Base-by-base conservation (phyloP, 495 filamentous ascomycete species). In the Trichoderma asperelloides region DNA sequence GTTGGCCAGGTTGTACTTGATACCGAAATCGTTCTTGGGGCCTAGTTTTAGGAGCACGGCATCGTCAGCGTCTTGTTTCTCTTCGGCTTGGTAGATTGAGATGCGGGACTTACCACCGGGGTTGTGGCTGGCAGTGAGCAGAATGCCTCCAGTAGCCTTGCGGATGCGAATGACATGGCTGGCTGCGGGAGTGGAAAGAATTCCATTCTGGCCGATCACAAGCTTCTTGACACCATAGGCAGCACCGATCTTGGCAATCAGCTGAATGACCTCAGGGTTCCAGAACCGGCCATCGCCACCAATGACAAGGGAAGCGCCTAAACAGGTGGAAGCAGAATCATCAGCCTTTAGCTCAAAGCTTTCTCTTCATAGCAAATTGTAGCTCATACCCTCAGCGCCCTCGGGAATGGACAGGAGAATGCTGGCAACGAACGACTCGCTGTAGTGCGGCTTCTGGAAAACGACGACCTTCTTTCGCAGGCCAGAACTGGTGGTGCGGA, bases 141-240 rank as follows among this genome's bases (percentile, higher is more conserved):
- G 83, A 67, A 98, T 98, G 73, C 95, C 95, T 74, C 95, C 95
- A 49, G 95, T 98, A 40, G 96, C 95, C 75, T 92, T 89, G 69
- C 90, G 85, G 80, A 93, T 92, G 70, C 96, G 86, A 72, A 98
- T 98, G 70, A 98, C 80, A 78, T 98, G 93, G 76, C 91, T 96
- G 68, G 96, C 92, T 66, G 95, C 96, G 3, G 95, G 95, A 45
- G 95, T 98, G 73, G 91, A 96, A 71, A 98, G 81, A 75, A 98
- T 97, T 77, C 95, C 95, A 80, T 96, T 82, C 80, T 97, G 94
- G 45, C 95, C 95, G 76, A 98, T 88, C 72, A 98, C 77, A 21
- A 98, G 86, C 87, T 98, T 98, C 90, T 96, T 97, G 73, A 98
- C 95, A 67, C 95, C 96, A 75, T 98, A 98, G 69, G 93, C 95